Percentiles rank a stretch among this genome's conserved stretches.
Evolutionary conservation across 208 protist genomes (phyloP).

Genomic region (Porcisia deanei): DNA sequence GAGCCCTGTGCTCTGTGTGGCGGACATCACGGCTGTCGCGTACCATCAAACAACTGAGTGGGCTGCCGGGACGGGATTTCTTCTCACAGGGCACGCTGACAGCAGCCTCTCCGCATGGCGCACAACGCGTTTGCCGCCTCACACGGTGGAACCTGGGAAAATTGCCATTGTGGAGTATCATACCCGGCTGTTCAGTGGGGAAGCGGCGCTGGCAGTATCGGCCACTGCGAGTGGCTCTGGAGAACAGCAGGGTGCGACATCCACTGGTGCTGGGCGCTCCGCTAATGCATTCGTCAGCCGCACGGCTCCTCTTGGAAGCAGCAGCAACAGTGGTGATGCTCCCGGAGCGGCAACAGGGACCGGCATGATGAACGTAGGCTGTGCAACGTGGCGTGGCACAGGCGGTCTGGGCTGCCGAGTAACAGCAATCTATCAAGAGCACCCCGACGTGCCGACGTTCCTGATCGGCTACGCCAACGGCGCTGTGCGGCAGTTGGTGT

Average conservation of each 20-base stretch:
- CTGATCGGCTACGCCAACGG: constrained; percentile 72
- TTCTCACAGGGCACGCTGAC: constrained; percentile 79
- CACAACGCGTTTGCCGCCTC: constrained; percentile 67
- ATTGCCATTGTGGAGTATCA: constrained; percentile 76
- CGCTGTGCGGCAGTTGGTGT: constrained; percentile 50
- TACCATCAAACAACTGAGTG: constrained; percentile 81
- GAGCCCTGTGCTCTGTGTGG: constrained; percentile 24
- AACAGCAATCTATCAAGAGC: constrained; percentile 63
- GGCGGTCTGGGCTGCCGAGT: constrained; percentile 42
- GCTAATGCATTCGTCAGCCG: neutral
- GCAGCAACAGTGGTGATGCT: neutral
- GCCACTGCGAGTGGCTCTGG: neutral
- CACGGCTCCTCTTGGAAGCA: neutral
- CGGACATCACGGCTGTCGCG: constrained; percentile 53
- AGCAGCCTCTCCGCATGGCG: constrained; percentile 81
- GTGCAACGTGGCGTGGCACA: constrained; percentile 6
- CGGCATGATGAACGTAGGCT: neutral
- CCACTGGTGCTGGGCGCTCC: neutral
- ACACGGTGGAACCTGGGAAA: constrained; percentile 50
- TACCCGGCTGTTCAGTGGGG: constrained; percentile 34
- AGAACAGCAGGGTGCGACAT: neutral
- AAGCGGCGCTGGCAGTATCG: neutral
- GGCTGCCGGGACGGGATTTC: constrained; percentile 68
- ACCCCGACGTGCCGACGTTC: constrained; percentile 67
- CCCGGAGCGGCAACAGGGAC: neutral